Evolutionary conservation across 1,284 basidiomycete species (phyloP), one percentile per base, ranked within the genome.

Genomic region (Sphagnurus paluster): DNA sequence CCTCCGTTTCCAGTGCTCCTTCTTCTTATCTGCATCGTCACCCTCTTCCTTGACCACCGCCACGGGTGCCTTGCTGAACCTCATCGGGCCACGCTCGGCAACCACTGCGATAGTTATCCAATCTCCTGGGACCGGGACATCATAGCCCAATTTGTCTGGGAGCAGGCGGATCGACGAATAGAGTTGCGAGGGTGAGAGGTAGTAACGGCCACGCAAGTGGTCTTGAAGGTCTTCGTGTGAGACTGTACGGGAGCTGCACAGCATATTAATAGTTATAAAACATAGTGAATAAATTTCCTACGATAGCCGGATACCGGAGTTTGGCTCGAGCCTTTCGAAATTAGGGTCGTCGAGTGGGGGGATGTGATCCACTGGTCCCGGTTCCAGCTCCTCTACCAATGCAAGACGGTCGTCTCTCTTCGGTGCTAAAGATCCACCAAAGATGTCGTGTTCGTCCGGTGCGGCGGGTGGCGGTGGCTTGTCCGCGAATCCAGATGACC

Each of bases 51-150:
- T 72, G 16, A 71, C 71, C 26, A 79, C 58, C n/a, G 72, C 71
- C 3, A 84, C 78, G 7, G 84, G 82, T 11, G 84, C 82, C 47
- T 75, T 78, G 33, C 77, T 86, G 54, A 83, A 75, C 52, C 79
- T 82, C 55, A 93, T 69, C 16, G 81, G 82, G 3, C 89, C 84
- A 25, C 91, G 82, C 66, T 94, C 90, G 3, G 90, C 92, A 17
- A 96, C 80, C 5, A 94, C 91, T 1, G 88, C 92, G 42, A 96
- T 88, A 6, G 90, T 89, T 36, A 95, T 79, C 87, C 89, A 98
- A 65, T 98, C 96, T 1, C 90, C 90, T 4, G 83, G 80, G 3
- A 98, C 84, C 2, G 95, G 95, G 0, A 99, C 79, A 41, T 97
- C 92, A 65, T 93, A 95, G 11, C 85, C 85, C 45, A 86, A 82